Conservation (phyloP, 164 flowering plant genomes). For the Piper longum region DNA sequence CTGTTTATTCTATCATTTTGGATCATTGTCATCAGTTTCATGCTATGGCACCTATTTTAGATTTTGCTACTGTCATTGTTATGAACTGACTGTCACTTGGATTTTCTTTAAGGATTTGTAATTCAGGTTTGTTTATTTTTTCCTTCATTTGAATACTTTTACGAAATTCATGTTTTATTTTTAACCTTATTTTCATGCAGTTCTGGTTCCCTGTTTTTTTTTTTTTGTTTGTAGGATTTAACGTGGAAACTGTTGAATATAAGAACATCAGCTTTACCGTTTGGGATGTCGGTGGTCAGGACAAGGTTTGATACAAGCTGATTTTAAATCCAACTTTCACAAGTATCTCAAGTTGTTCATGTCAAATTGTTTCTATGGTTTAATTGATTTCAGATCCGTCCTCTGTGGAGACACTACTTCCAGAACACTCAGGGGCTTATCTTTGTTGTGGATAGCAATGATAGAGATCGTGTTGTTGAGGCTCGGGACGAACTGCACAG, state of each 20-base stretch:
- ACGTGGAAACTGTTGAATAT: slow-evolving; percentile 68
- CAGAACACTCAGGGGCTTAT: slow-evolving; percentile 73
- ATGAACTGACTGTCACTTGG: too few relatives aligned
- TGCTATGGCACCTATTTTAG: too few relatives aligned
- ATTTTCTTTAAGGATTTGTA: too few relatives aligned
- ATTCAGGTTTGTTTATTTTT: too few relatives aligned
- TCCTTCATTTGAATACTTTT: too few relatives aligned
- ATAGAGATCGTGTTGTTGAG: slow-evolving; percentile 62
- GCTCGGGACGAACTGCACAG: slow-evolving; percentile 70
- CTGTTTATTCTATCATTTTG: too few relatives aligned
- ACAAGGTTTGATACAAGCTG: slow-evolving; percentile 38
- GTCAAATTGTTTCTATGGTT: too few relatives aligned
- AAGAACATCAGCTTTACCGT: slow-evolving; percentile 77
- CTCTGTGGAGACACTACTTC: slow-evolving; percentile 77
- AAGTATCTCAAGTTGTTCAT: too few relatives aligned
- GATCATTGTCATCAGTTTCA: too few relatives aligned
- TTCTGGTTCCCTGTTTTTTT: too few relatives aligned
- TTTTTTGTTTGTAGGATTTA: slow-evolving; percentile 29
- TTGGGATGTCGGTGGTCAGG: slow-evolving; percentile 86
- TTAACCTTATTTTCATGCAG: too few relatives aligned
- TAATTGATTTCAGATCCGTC: slow-evolving; percentile 34
- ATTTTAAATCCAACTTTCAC: background rate
- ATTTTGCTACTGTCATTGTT: too few relatives aligned
- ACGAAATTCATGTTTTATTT: background rate
- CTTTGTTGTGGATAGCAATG: slow-evolving; percentile 74